A percentile compares a stretch with the other conserved stretches of the same genome.
Conservation (phyloP, 2,329 filamentous ascomycete genomes). For the Cadophora gregata region DNA sequence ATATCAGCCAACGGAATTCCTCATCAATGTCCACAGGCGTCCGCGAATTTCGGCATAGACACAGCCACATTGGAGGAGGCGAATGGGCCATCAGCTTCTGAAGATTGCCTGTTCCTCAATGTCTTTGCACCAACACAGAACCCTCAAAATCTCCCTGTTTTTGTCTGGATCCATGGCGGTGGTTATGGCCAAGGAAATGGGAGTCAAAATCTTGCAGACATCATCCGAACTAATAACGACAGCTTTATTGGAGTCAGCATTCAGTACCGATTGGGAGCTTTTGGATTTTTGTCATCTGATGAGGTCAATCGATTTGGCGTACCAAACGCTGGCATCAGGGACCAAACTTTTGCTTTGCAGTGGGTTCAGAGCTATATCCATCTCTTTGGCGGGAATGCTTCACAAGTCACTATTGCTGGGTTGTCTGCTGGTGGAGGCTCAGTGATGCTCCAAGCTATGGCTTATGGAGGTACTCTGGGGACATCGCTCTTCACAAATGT, state of each 20-base stretch:
- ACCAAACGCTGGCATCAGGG: slow-evolving; percentile 55
- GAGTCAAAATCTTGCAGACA: slow-evolving; percentile 43
- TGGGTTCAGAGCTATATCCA: slow-evolving; percentile 61
- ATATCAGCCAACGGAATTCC: slow-evolving; percentile 11
- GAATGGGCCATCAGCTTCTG: slow-evolving; percentile 19
- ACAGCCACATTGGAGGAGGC: not conserved
- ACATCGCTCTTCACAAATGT: slow-evolving; percentile 33
- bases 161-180: slow-evolving; percentile 58
- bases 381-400: slow-evolving; percentile 58
- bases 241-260: slow-evolving; percentile 55
- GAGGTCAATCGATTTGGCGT: slow-evolving; percentile 46
- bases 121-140: slow-evolving; percentile 49
- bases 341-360: slow-evolving; percentile 59
- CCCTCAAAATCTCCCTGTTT: slow-evolving; percentile 50
- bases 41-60: slow-evolving; percentile 1
- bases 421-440: slow-evolving; percentile 57
- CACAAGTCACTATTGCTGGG: slow-evolving; percentile 54
- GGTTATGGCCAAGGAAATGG: slow-evolving; percentile 52
- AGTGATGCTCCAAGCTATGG: slow-evolving; percentile 59
- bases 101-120: slow-evolving; percentile 52
- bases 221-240: slow-evolving; percentile 55
- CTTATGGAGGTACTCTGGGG: slow-evolving; percentile 49
- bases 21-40: slow-evolving; percentile 15
- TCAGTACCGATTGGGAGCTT: slow-evolving; percentile 53
- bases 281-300: slow-evolving; percentile 41